These are phyloP conservation scores for Fraxinus sp. DNA, from an alignment of 305 asterid species.

Conservation along the genomic window DNA sequence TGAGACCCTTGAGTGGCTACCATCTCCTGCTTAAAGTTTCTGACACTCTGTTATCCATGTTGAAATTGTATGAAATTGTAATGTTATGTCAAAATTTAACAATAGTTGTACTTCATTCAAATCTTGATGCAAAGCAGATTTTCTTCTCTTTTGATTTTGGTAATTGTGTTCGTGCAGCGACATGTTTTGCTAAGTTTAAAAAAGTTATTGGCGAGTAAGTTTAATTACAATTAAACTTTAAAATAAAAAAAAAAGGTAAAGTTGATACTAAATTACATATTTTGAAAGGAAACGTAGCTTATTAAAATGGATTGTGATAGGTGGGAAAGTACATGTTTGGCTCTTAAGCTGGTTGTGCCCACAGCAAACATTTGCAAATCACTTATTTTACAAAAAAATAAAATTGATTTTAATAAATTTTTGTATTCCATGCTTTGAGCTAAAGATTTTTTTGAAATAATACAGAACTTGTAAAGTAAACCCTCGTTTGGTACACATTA, in stretches of 20 bases:
- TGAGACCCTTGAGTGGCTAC: conserved; percentile 72
- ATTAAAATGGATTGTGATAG: background rate
- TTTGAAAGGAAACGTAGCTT: background rate
- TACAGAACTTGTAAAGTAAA: too few relatives aligned
- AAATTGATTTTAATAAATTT: too few relatives aligned
- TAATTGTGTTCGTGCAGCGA: background rate
- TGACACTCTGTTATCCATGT: background rate
- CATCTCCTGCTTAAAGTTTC: conserved; percentile 35
- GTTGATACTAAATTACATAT: background rate
- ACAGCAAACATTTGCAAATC: background rate
- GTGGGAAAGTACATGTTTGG: background rate
- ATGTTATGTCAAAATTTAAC: background rate
- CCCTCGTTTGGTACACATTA: too few relatives aligned
- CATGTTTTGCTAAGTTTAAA: background rate
- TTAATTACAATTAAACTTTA: background rate
- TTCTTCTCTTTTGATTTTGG: background rate
- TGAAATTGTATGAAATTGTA: background rate
- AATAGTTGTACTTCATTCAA: background rate
- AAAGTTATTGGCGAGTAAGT: background rate
- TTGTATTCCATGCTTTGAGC: too few relatives aligned
- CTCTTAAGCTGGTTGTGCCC: background rate
- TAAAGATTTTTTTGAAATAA: too few relatives aligned
- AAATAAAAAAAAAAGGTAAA: background rate
- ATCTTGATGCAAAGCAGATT: background rate
- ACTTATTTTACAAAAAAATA: too few relatives aligned